Evolutionary conservation across 2,329 filamentous ascomycete genomes (phyloP).

Genomic region (Colletotrichum sp.): DNA sequence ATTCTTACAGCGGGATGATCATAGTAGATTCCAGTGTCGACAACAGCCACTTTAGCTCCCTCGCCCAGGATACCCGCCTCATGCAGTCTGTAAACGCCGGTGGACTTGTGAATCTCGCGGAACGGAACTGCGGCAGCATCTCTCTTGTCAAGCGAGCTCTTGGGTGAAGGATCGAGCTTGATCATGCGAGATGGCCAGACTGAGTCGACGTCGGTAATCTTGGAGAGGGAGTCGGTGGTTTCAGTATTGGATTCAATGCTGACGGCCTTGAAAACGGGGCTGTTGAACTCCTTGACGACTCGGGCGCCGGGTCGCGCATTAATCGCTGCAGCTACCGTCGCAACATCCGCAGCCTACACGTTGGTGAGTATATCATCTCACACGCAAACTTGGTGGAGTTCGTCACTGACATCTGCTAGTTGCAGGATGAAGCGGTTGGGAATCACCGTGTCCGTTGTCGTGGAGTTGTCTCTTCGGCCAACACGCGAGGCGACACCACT

Average conservation of each 20-base stretch:
- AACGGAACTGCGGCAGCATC: not conserved
- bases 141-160: not conserved
- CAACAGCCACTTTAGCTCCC: conserved; percentile 5
- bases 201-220: not conserved
- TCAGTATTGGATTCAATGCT: not conserved
- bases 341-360: not conserved
- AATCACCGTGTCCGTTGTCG: not conserved
- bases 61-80: conserved; percentile 31
- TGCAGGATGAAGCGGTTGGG: not conserved
- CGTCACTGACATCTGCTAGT: not conserved
- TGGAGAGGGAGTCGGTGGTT: not conserved
- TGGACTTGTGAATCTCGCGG: conserved; percentile 37
- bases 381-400: not conserved
- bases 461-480: not conserved
- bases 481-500: not conserved
- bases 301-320: not conserved
- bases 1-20: conserved; percentile 1
- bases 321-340: not conserved
- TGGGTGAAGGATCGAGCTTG: not conserved
- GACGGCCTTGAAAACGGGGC: not conserved
- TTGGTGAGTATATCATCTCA: not conserved
- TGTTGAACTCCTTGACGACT: not conserved
- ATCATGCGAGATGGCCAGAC: conserved; percentile 3
- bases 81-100: conserved; percentile 43
- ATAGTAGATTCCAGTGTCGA: conserved; percentile 11